Evolutionary conservation across 495 filamentous ascomycete genomes (phyloP), one percentile per base, ranked within the genome.

Genomic region (Pyrenopolyporus hunteri): DNA sequence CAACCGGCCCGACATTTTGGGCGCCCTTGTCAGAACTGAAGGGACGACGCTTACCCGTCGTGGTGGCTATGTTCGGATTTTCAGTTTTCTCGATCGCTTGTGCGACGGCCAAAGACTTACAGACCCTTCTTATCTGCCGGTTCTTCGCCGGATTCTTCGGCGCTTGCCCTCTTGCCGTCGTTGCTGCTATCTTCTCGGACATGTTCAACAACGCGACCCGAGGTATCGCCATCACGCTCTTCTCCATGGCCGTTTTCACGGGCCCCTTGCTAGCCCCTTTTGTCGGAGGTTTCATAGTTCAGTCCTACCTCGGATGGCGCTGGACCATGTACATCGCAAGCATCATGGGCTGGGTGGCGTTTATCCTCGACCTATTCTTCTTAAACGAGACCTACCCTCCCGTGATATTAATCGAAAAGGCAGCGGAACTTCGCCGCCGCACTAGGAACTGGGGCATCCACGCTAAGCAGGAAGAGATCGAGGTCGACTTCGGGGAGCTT

Each of bases 361-460:
- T 96, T 59, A 53, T 73, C 25, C 75, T 95, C 31, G 82, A 89
- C 64, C 48, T 93, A 2, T 26, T 93, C 52, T 91, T 92, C 76
- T 78, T 96, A 23, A 56, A 84, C 59, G 92, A 97, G 74, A 90
- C 91, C 0, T 97, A 96, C 66, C 90, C 91, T 13, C 91, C 92
- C 0, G 77, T 90, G 2, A 86, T 96, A 46, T 80, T 96, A 0
- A 82, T 94, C 44, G 70, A 76, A 20, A 95, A 96, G 73, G 92
- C 92, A 4, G 71, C 82, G 1, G 86, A 92, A 50, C 79, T 97
- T 16, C 88, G 92, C 42, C 89, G 90, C 8, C 76, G 88, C 37
- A 96, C 92, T 5, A 83, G 85, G 69, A 96, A 95, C 76, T 95
- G 92, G 91, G 92, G 90, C 39, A 95, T 97, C 60, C 91, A 96